phyloP scores from a whole-genome alignment of 805 yeast genomes.

The Debaryomyces prosopidis region DNA sequence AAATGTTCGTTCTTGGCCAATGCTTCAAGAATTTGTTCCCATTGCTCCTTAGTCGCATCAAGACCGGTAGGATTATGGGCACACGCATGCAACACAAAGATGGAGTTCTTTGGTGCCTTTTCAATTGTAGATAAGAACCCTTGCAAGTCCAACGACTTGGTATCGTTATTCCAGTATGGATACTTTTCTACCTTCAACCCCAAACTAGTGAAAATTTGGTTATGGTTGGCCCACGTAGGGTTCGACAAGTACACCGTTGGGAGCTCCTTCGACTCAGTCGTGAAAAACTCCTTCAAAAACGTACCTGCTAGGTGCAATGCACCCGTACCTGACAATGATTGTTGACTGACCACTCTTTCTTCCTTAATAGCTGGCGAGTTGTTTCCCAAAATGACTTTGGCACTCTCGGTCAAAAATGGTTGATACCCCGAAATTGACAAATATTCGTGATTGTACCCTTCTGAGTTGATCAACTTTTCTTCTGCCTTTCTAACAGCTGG shows the following conservation, averaged over 20 bases:
- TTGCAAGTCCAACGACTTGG: constrained; percentile 68
- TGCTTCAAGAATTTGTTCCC: constrained; percentile 69
- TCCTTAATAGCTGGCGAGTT: constrained; percentile 54
- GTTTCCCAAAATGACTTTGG: constrained; percentile 69
- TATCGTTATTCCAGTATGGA: constrained; percentile 81
- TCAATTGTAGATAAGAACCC: constrained; percentile 67
- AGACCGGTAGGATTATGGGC: constrained; percentile 98
- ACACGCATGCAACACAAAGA: constrained; percentile 87
- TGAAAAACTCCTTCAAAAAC: constrained; percentile 56
- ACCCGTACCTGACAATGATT: constrained; percentile 85
- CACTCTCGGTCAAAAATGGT: constrained; percentile 67
- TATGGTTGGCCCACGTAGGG: constrained; percentile 99
- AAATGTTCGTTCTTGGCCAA: constrained; percentile 65
- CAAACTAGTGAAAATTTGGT: constrained; percentile 70
- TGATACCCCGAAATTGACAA: constrained; percentile 78
- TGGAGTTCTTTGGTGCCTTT: constrained; percentile 70
- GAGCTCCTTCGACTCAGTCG: constrained; percentile 21
- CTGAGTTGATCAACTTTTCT: constrained; percentile 54
- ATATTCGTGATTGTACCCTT: constrained; percentile 81
- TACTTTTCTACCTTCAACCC: constrained; percentile 70
- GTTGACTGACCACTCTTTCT: constrained; percentile 59
- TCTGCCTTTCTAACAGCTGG: constrained; percentile 75
- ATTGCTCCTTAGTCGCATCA: constrained; percentile 83
- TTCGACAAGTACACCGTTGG: constrained; percentile 66
- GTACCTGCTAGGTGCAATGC: constrained; percentile 88